Evolutionary conservation across 225 moss, liverwort and hornwort species (phyloP).

Genomic region (Pseudoscleropodium purum): DNA sequence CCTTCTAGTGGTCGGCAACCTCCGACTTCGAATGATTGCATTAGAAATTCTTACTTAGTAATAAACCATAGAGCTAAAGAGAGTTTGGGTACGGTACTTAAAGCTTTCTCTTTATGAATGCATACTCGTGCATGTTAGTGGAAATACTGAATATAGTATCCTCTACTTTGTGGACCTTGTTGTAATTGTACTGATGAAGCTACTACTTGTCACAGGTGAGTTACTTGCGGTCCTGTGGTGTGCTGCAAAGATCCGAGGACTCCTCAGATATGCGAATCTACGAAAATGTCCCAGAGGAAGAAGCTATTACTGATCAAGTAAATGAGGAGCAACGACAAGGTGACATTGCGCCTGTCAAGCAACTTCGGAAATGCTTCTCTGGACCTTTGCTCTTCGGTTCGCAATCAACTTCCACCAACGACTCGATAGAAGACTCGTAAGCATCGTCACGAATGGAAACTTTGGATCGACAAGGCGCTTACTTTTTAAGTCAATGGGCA

Average conservation of each 20-base stretch:
- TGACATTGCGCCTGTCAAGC: conserved; percentile 20
- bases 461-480: neutral
- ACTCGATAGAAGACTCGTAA: conserved; percentile 12
- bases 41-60: neutral
- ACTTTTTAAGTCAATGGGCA: neutral
- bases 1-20: neutral
- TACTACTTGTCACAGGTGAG: conserved; percentile 15
- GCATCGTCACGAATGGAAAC: neutral
- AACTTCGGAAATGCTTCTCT: conserved; percentile 51
- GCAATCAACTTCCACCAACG: conserved; percentile 1
- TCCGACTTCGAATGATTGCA: neutral
- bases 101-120: neutral
- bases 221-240: conserved; percentile 46
- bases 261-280: neutral
- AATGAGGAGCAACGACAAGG: neutral
- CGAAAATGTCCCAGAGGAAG: neutral
- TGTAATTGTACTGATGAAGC: neutral
- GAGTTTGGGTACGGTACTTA: neutral
- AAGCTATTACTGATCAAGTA: neutral
- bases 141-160: neutral
- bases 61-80: neutral
- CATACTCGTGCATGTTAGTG: neutral
- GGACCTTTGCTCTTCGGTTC: conserved; percentile 29
- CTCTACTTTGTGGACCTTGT: neutral
- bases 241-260: conserved; percentile 33